A percentile compares a stretch with the other conserved stretches of the same genome.
Evolutionary conservation across 2,329 filamentous ascomycete species (phyloP).

Genomic region (Fusarium zealandicum): DNA sequence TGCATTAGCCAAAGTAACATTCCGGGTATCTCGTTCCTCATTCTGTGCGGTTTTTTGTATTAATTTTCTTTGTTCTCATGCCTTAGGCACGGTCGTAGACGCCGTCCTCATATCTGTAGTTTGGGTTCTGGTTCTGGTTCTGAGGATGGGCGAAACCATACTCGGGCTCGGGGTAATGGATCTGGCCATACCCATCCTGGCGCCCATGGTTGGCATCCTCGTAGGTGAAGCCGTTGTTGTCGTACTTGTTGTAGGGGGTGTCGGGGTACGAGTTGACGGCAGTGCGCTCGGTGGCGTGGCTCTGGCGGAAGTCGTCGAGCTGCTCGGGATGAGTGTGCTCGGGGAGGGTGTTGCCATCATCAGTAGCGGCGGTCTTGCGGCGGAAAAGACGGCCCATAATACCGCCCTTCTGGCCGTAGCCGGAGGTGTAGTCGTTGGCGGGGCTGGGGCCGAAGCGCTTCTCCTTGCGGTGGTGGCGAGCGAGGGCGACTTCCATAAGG

Average conservation of each 20-base stretch:
- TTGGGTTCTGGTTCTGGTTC: conserved; percentile 13
- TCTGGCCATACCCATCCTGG: conserved; percentile 42
- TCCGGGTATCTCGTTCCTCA: conserved; percentile 27
- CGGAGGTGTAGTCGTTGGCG: conserved; percentile 66
- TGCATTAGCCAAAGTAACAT: conserved; percentile 14
- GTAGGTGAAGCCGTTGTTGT: conserved; percentile 35
- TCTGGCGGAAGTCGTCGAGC: conserved; percentile 50
- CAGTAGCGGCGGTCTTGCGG: conserved; percentile 32
- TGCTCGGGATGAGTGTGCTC: conserved; percentile 51
- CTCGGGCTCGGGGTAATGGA: conserved; percentile 39
- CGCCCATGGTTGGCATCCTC: conserved; percentile 35
- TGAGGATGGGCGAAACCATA: conserved; percentile 22
- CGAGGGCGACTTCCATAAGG: conserved; percentile 71
- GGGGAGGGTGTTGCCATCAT: conserved; percentile 47
- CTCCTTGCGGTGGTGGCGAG: conserved; percentile 75
- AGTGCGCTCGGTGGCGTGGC: conserved; percentile 51
- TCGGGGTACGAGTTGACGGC: conserved; percentile 42
- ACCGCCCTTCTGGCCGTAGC: conserved; percentile 48
- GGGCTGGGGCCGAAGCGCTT: conserved; percentile 69
- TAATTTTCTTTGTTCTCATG: neutral
- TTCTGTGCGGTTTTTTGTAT: conserved; percentile 4
- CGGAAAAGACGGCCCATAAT: conserved; percentile 48
- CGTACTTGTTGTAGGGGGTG: conserved; percentile 39
- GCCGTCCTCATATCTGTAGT: conserved; percentile 50
- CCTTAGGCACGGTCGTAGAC: conserved; percentile 44